Percentiles rank a stretch among this genome's conserved stretches.
phyloP scores from a whole-genome alignment of 108 stramenopile species.

The Stephanodiscus triporus region DNA sequence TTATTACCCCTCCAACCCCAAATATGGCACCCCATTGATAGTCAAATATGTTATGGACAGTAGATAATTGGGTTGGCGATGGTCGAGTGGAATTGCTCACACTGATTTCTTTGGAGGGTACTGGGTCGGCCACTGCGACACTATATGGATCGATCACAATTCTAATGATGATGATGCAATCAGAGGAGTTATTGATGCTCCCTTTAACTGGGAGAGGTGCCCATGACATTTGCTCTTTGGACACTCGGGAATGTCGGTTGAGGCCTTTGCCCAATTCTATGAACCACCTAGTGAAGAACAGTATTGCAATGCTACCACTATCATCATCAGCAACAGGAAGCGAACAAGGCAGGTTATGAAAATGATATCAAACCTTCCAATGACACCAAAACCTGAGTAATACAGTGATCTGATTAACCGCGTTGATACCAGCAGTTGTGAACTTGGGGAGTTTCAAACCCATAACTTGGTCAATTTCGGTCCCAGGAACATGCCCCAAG shows the following conservation, averaged over 20 bases:
- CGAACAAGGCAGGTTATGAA: neutral
- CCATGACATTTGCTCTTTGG: neutral
- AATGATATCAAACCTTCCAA: neutral
- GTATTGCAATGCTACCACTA: slow-evolving; percentile 9
- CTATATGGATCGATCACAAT: slow-evolving; percentile 14
- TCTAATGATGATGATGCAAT: neutral
- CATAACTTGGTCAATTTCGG: too few relatives aligned
- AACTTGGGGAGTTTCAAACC: too few relatives aligned
- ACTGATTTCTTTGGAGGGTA: neutral
- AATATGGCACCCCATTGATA: slow-evolving; percentile 17
- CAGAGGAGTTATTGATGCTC: neutral
- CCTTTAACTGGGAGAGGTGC: neutral
- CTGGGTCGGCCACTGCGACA: slow-evolving; percentile 23
- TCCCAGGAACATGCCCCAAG: too few relatives aligned
- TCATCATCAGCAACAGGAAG: neutral
- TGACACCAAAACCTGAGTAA: too few relatives aligned
- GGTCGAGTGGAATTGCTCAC: slow-evolving; percentile 10
- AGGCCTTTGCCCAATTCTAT: neutral
- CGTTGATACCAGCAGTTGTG: too few relatives aligned
- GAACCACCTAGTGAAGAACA: slow-evolving; percentile 14
- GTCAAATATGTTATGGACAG: slow-evolving; percentile 19
- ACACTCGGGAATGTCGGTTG: neutral
- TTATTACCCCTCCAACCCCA: slow-evolving; percentile 1
- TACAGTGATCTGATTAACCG: too few relatives aligned
- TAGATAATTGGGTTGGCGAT: slow-evolving; percentile 9